Evolutionary conservation across 1,284 basidiomycete species (phyloP), one percentile per base, ranked within the genome.

Genomic region (Peniophora sp.): DNA sequence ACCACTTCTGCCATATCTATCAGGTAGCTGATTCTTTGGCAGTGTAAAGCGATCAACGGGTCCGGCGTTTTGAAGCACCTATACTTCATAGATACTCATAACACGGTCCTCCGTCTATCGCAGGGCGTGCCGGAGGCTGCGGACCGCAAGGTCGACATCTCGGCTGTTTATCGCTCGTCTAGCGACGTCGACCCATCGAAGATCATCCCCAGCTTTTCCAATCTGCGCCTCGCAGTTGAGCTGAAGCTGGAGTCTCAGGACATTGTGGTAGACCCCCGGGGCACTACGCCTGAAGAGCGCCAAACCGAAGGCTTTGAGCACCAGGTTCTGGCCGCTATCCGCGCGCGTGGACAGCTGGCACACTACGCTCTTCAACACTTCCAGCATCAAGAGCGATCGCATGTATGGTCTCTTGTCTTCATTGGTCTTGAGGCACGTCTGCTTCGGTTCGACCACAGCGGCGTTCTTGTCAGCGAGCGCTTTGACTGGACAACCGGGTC

Each of bases 391-490:
- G 47, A 42, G 14, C 47, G 47, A 18, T 23, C 35, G 11, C 41
- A 27, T 39, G 8, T 44, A 6, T 52, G 49, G 24, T 44, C 47
- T 15, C 12, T 52, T 47, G 3, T 43, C 22, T 24, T 44, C 23
- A 20, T 42, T 24, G 22, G 23, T 3, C 6, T 24, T 24, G 18
- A 49, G n/a, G 51, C 47, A n/a, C 47, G 51, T 3, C 32, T 52
- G n/a, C 12, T 52, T 44, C 51, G 47, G 37, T 49, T 39, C 41
- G 51, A 52, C 41, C 51, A 45, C 23, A 15, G 24, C 17, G 51
- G 48, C 22, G 37, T 22, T 17, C 14, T 52, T 17, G 51, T 52
- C 18, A 32, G 47, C 11, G 24, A 20, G 8, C 9, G 5, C 14
- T 44, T 52, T 27, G 24, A 23, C 47, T 45, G 34, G 15, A 18